Base-by-base conservation (phyloP, 2,329 filamentous ascomycete genomes). In the Xylariaceae sp. region DNA sequence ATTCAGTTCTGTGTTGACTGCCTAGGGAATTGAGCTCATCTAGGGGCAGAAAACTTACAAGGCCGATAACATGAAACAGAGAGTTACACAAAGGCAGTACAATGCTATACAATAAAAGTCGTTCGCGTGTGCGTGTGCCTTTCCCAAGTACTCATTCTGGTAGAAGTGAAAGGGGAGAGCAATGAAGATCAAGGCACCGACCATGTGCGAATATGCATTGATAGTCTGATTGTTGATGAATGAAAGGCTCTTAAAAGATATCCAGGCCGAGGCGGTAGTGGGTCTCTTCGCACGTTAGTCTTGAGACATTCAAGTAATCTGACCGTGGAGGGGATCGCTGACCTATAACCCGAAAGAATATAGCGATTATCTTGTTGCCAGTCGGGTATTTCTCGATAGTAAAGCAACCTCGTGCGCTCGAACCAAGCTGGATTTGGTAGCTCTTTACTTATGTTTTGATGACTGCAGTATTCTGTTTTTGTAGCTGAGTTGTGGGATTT, bases 31-130 rank as follows among this genome's bases (percentile, higher is more conserved):
- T n/a, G n/a, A n/a, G n/a, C n/a, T n/a, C n/a, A n/a, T n/a, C n/a
- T n/a, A n/a, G n/a, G n/a, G n/a, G n/a, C n/a, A n/a, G n/a, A n/a
- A n/a, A 17, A 37, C 47, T 22, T 23, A 55, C 52, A 37, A 22
- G 2, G 51, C 22, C 20, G 53, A 55, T 5, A 52, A 42, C 1
- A 33, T 20, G 20, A 55, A 52, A 40, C 53, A 55, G 3, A 46
- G 23, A 2, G 48, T 29, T 2, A 54, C 53, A 4, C 53, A 51
- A 4, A 35, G 14, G 33, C 34, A 48, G 40, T 54, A 55, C 12
- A 46, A 49, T 17, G 44, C 38, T 4, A 54, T 33, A 3, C 49
- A 44, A n/a, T 46, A 16, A n/a, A 47, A 8, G 35, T 55, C 53
- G 14, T 20, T 14, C 16, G 12, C 12, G 6, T 45, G 32, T 6